Evolutionary conservation across 352 stramenopile species (phyloP).

Genomic region (Peronospora destructor): DNA sequence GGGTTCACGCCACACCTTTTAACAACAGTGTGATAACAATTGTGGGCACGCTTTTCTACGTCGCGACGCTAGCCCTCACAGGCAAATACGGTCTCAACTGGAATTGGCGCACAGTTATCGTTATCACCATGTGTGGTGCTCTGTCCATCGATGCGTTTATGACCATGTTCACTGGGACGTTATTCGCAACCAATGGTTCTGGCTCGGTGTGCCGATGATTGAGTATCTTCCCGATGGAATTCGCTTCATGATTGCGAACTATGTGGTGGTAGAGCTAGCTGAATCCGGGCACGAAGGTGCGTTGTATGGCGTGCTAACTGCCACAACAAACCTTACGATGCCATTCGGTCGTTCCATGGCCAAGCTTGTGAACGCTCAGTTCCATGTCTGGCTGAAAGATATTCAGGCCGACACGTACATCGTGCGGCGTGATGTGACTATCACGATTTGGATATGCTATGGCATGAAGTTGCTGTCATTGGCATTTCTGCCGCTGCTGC

Average conservation of each 20-base stretch:
- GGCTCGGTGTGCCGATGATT: constrained; percentile 43
- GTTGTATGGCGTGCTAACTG: constrained; percentile 50
- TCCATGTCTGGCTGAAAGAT: constrained; percentile 44
- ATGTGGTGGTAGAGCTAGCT: constrained; percentile 52
- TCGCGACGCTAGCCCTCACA: constrained; percentile 32
- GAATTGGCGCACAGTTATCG: constrained; percentile 53
- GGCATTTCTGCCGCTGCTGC: constrained; percentile 40
- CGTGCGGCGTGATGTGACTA: constrained; percentile 49
- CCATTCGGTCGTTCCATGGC: constrained; percentile 41
- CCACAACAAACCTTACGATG: constrained; percentile 40
- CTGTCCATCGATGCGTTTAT: constrained; percentile 41
- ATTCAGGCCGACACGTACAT: constrained; percentile 38
- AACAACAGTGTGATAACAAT: constrained; percentile 57
- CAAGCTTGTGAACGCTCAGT: constrained; percentile 47
- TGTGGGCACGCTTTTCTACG: constrained; percentile 38
- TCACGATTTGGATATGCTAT: constrained; percentile 56
- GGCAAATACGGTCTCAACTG: constrained; percentile 42
- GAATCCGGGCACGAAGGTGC: constrained; percentile 46
- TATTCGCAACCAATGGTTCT: constrained; percentile 59
- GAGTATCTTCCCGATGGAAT: constrained; percentile 44
- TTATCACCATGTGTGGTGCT: constrained; percentile 28
- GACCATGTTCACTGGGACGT: constrained; percentile 52
- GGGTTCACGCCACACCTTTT: constrained; percentile 52
- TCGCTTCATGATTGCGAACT: constrained; percentile 55
- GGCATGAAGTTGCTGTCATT: constrained; percentile 48